phyloP scores from a whole-genome alignment of 2,329 filamentous ascomycete species.

The Epicoccum sorghinum region DNA sequence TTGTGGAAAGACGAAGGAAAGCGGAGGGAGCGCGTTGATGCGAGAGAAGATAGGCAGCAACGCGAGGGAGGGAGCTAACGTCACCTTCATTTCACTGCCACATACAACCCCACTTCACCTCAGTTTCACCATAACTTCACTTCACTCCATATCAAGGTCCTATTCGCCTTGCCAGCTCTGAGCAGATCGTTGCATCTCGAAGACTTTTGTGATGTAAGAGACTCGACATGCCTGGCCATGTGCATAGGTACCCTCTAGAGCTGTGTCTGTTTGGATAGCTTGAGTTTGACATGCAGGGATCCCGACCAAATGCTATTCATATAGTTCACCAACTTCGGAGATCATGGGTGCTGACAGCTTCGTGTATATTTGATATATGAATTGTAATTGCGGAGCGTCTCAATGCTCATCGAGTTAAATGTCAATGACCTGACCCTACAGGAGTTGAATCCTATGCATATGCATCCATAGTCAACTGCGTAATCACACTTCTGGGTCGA shows the following conservation, averaged over 20 bases:
- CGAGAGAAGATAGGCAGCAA: not conserved
- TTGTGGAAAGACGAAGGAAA: not conserved
- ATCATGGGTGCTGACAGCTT: too few relatives aligned
- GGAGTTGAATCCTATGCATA: constrained; percentile 16
- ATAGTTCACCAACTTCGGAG: too few relatives aligned
- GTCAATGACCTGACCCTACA: not conserved
- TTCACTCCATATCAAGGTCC: too few relatives aligned
- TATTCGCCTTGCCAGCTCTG: too few relatives aligned
- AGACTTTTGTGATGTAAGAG: too few relatives aligned
- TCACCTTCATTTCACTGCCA: not conserved
- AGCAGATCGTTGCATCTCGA: too few relatives aligned
- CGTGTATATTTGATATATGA: too few relatives aligned
- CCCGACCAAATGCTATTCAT: too few relatives aligned
- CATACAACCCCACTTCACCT: not conserved
- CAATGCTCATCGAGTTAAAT: not conserved
- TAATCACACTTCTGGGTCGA: constrained; percentile 50
- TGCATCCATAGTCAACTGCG: not conserved
- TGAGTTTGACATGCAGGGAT: too few relatives aligned
- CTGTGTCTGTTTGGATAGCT: too few relatives aligned
- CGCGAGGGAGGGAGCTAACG: not conserved
- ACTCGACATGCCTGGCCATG: too few relatives aligned
- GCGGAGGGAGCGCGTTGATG: not conserved
- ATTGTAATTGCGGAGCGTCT: not conserved
- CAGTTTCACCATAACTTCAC: not conserved
- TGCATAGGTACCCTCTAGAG: too few relatives aligned